Percentiles rank a stretch among this genome's conserved stretches.
Conservation (phyloP, 768 basidiomycete species). For the Strobilomyces confusus region DNA sequence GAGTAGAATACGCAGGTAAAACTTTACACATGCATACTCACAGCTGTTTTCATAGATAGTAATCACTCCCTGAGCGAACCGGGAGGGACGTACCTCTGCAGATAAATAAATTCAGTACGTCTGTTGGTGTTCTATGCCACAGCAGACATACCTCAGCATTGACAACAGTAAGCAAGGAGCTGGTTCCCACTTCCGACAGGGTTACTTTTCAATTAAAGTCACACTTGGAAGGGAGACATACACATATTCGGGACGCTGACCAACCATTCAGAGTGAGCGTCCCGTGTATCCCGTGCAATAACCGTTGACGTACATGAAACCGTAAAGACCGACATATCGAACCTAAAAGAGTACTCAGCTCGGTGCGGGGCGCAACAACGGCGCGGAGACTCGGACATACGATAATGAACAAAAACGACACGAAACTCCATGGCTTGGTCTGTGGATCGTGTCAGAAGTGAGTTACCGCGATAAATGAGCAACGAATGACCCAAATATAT, state of each 20-base stretch:
- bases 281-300: no score
- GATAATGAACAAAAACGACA: no score
- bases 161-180: not conserved
- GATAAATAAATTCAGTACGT: not conserved
- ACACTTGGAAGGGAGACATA: no score
- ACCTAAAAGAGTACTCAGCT: not conserved
- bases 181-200: not conserved
- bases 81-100: constrained; percentile 2
- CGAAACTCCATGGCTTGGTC: not conserved
- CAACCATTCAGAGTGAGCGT: no score
- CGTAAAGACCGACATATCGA: no score
- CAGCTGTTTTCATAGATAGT: not conserved
- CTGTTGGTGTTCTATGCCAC: no score
- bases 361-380: not conserved
- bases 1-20: not conserved
- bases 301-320: not conserved
- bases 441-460: not conserved
- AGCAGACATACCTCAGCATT: not conserved
- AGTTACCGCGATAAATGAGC: not conserved
- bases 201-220: not conserved
- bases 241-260: no score
- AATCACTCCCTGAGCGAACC: no score
- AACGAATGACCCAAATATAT: not conserved
- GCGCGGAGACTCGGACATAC: no score
- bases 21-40: not conserved